Base-by-base conservation (phyloP, 345 rosid species). In the Salix udensis region DNA sequence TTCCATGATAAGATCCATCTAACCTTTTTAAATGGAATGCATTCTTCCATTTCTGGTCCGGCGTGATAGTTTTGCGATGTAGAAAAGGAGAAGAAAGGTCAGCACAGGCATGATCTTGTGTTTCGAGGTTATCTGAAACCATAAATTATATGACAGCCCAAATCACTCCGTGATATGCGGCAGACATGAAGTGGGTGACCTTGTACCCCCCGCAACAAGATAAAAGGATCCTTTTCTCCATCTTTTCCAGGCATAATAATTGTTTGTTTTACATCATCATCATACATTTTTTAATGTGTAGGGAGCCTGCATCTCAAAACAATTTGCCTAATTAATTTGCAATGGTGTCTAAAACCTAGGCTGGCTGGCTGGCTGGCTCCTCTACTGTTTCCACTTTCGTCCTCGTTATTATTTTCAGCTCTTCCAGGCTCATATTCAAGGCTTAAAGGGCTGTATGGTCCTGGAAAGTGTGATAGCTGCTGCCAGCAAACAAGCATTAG, bases 111-210 rank as follows among this genome's bases (percentile, higher is more conserved):
- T 3, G 2, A n/a, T 14, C 26, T 48, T 30, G 13, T 48, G 16
- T 71, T 58, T 26, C 9, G 42, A 2, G 21, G 18, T 52, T 71
- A 52, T 30, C 42, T 50, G 15, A 55, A 68, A 66, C 46, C 30
- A 18, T 26, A 53, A 46, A 65, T 60, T 34, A 39, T 34, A 39
- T 65, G 36, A 48, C 1, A 68, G n/a, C 65, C 79, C 77, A 70
- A 39, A 60, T 23, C 19, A 42, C 73, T 64, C 80, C 86, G 60
- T 37, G 58, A 81, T 69, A 30, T 75, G 69, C 75, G 80, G 79
- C 78, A 19, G 58, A 6, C 8, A 52, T 18, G 23, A 19, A 52
- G n/a, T 3, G 50, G 50, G 50, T 44, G 13, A 19, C 16, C 39
- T 23, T 46, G 10, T 3, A 4, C 37, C 46, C 24, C 62, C 73